phyloP scores from a whole-genome alignment of 148 eudicot species.

The Camellia granthamiana region DNA sequence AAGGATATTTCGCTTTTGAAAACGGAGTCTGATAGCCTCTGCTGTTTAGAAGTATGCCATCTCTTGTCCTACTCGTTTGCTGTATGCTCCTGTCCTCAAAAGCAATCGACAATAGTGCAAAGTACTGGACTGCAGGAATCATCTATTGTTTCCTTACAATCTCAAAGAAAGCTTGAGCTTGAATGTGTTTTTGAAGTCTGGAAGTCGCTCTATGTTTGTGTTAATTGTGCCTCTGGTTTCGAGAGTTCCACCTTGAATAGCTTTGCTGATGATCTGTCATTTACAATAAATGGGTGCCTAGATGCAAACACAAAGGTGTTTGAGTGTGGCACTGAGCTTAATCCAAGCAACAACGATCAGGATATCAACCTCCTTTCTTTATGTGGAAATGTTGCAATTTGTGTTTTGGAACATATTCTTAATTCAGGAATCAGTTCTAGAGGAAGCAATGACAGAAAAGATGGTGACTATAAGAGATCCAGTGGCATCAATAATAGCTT shows the following conservation, averaged over 20 bases:
- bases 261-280: conserved; percentile 51
- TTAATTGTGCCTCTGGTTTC: conserved; percentile 27
- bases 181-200: conserved; percentile 49
- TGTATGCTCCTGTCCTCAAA: conserved; percentile 29
- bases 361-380: conserved; percentile 29
- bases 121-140: conserved; percentile 14
- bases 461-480: conserved; percentile 27
- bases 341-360: conserved; percentile 15
- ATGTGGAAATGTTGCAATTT: conserved; percentile 40
- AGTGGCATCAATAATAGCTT: conserved; percentile 38
- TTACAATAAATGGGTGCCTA: conserved; percentile 41
- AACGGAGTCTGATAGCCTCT: conserved; percentile 26
- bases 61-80: conserved; percentile 62
- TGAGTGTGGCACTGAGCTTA: conserved; percentile 24
- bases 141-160: conserved; percentile 18
- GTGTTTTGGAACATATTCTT: conserved; percentile 46
- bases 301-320: conserved; percentile 26
- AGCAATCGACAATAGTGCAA: conserved; percentile 14
- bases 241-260: conserved; percentile 29
- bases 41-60: conserved; percentile 36
- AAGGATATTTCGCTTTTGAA: conserved; percentile 36
- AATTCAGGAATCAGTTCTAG: conserved; percentile 31
- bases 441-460: conserved; percentile 23
- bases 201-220: conserved; percentile 56
- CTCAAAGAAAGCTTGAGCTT: conserved; percentile 28